Base-by-base conservation (phyloP, 768 basidiomycete genomes). In the Tulasnella sp. region DNA sequence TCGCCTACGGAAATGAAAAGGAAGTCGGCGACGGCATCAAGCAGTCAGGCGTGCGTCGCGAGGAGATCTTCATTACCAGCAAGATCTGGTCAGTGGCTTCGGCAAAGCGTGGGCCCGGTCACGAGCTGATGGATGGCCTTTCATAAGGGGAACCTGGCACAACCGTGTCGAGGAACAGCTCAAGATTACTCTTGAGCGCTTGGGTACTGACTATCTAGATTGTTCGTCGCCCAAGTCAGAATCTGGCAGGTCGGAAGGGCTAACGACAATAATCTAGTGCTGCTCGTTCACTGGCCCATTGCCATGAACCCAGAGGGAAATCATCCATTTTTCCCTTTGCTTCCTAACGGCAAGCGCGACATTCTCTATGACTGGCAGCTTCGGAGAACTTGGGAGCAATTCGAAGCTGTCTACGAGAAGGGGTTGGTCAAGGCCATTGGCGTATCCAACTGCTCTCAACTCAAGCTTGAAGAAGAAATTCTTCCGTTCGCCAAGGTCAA, bases 11-110 rank as follows among this genome's bases (percentile, higher is more conserved):
- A 23, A 80, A 80, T 32, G 75, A 73, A 32, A 78, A 69, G 46
- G 93, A 93, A 83, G 95, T 96, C 67, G 95, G 94, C 18, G 82
- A 89, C 75, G 95, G 94, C 40, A 91, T 96, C 85, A 90, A 88
- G 81, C 88, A 87, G 16, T 92, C 91, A 32, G 94, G 93, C 15
- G 89, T 95, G 20, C 86, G 89, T 6, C 89, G 95, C 78, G 85
- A 86, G 46, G 86, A 90, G 77, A 88, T 96, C 84, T 96, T 96
- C 88, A 84, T 96, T 79, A 94, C 93, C 51, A 84, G 83, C 61
- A 86, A 87, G 80, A 79, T 85, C 79, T 81, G 80, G 80, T 82
- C 3, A 40, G 18, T 42, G 77, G 1, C 69, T 9, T 37, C 29
- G 20, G 42, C 55, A 15, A 32, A 6, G 9, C 11, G 11, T 26